Evolutionary conservation across 2,329 filamentous ascomycete species (phyloP).

Genomic region (Colletotrichum abscissum): DNA sequence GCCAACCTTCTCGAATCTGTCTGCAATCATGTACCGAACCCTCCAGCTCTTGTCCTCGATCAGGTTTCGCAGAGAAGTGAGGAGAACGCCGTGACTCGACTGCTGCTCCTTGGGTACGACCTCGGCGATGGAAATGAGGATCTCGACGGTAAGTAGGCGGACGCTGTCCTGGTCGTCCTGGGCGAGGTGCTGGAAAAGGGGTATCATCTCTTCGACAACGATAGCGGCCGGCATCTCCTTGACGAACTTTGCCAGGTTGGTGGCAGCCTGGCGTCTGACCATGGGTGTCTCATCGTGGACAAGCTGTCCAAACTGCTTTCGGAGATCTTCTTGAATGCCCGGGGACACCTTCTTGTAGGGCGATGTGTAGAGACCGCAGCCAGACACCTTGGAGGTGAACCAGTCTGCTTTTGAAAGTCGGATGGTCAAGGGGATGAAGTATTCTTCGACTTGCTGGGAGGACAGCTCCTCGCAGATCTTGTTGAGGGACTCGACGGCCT

Average conservation of each 20-base stretch:
- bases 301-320: conserved; percentile 90
- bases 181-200: conserved; percentile 96
- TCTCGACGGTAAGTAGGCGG: conserved; percentile 92
- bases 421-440: conserved; percentile 95
- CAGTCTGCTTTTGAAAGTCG: conserved; percentile 99
- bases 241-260: conserved; percentile 96
- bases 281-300: conserved; percentile 99
- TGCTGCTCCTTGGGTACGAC: conserved; percentile 98
- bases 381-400: conserved; percentile 99
- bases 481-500: conserved; percentile 99
- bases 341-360: conserved; percentile 93
- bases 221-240: conserved; percentile 94
- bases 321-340: conserved; percentile 88
- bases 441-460: conserved; percentile 92
- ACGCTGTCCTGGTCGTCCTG: conserved; percentile 98
- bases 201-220: conserved; percentile 98
- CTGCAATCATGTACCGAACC: conserved; percentile 98
- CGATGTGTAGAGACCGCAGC: conserved; percentile 92
- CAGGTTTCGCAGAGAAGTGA: conserved; percentile 89
- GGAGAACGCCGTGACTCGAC: conserved; percentile 90
- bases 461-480: conserved; percentile 97
- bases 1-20: conserved; percentile 93
- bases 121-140: conserved; percentile 95
- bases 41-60: conserved; percentile 99
- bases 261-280: conserved; percentile 96